Base-by-base conservation (phyloP, 441 rosid species). In the Erysimum cheiri region DNA sequence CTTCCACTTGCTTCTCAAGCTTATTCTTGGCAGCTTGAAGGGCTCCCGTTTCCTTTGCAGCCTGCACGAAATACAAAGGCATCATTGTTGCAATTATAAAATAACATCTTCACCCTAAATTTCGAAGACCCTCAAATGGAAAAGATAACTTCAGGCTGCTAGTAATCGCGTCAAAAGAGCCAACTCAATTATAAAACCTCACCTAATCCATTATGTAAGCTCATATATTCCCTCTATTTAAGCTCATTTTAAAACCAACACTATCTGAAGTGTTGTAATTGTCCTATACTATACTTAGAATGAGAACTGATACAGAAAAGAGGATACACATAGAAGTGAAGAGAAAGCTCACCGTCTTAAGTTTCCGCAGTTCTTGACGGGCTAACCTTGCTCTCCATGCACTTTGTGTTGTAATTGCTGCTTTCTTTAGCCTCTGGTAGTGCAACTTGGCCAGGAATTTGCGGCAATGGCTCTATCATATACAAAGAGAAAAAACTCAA, bases 31-130 rank as follows among this genome's bases (percentile, higher is more conserved):
- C 98, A 77, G 88, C 97, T 79, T 93, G 94, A 78, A 93, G 98
- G 61, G 91, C 98, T 68, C 98, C 97, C 2, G 96, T 88, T 83
- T 93, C 97, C 81, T 80, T 87, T 32, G 98, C 97, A 79, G 98
- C 96, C 98, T 93, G 84, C 53, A 63, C 9, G 19, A 32, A 67
- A 60, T 67, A 67, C 28, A 47, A 54, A 71, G 41, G 58, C 9
- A 40, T n/a, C 52, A 52, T 19, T 39, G 54, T 13, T 66, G 40
- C 41, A 58, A 4, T 44, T 35, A 33, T 26, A 46, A 47, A 70
- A 44, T 43, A 59, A 60, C 44, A 71, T 64, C 62, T 64, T 31
- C 57, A 46, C 60, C 55, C 67, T 50, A 64, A 37, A 50, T 50
- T 64, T 58, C 10, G n/a, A 22, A 32, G 50, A 69, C 46, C 52